Conservation (phyloP, 164 flowering plant genomes). For the Nelumbo lutea region DNA sequence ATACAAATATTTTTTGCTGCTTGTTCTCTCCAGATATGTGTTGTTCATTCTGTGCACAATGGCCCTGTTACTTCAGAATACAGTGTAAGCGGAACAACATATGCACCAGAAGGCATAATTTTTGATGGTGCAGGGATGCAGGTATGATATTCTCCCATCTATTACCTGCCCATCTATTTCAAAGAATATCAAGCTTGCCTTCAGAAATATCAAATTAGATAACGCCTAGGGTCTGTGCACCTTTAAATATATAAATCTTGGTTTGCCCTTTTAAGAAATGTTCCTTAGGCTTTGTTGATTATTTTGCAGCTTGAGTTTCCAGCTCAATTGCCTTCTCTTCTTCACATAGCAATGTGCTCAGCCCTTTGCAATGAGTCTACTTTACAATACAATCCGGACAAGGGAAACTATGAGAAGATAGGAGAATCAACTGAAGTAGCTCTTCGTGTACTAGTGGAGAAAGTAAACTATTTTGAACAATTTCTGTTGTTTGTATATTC, state of each 20-base stretch:
- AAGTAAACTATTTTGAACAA: constrained; percentile 38
- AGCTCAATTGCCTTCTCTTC: constrained; percentile 82
- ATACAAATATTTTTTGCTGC: background rate
- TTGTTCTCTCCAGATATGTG: constrained; percentile 58
- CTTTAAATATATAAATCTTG: too few relatives aligned
- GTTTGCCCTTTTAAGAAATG: background rate
- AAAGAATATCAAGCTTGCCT: too few relatives aligned
- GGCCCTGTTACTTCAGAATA: constrained; percentile 61
- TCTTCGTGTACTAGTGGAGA: constrained; percentile 87
- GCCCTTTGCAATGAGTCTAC: constrained; percentile 95
- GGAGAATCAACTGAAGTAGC: constrained; percentile 99
- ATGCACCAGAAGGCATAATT: constrained; percentile 84
- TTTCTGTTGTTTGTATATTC: background rate
- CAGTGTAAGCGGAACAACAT: constrained; percentile 83
- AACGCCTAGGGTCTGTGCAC: too few relatives aligned
- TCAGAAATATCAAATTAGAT: too few relatives aligned
- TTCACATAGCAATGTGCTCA: constrained; percentile 91
- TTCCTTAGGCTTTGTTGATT: constrained; percentile 5
- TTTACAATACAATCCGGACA: constrained; percentile 88
- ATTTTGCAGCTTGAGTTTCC: constrained; percentile 86
- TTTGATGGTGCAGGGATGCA: constrained; percentile 58
- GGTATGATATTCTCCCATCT: constrained; percentile 31
- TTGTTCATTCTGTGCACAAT: constrained; percentile 50
- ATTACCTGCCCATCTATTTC: too few relatives aligned
- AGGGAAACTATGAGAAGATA: constrained; percentile 81